phyloP scores from a whole-genome alignment of 1,284 basidiomycete genomes.

The Cutaneotrichosporon spelunceum region DNA sequence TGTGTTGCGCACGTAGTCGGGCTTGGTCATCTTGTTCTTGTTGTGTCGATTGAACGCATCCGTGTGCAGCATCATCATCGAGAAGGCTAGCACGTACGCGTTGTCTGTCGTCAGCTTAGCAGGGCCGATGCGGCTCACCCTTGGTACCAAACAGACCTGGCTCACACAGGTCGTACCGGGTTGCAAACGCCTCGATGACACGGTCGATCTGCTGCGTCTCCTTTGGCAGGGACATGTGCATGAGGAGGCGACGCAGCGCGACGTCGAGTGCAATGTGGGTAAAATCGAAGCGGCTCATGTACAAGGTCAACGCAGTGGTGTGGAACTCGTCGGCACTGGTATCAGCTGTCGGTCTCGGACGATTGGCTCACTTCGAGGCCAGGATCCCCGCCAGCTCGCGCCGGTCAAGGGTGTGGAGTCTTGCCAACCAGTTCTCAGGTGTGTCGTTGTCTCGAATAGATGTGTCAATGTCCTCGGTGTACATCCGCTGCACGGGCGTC shows the following conservation, averaged over 20 bases:
- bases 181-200: constrained; percentile 92
- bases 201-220: constrained; percentile 99
- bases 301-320: constrained; percentile 64
- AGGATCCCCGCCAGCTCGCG: constrained; percentile 72
- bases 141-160: constrained; percentile 71
- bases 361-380: constrained; percentile 67
- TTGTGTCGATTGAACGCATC: constrained; percentile 98
- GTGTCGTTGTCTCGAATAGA: constrained; percentile 6
- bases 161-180: constrained; percentile 80
- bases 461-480: constrained; percentile 5
- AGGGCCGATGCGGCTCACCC: constrained; percentile 56
- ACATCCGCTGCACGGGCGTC: neutral
- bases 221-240: constrained; percentile 84
- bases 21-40: constrained; percentile 94
- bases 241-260: constrained; percentile 81
- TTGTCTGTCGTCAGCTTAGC: constrained; percentile 65
- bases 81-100: constrained; percentile 94
- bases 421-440: constrained; percentile 63
- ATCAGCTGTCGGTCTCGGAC: neutral
- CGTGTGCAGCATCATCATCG: constrained; percentile 97
- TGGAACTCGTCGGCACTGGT: constrained; percentile 70
- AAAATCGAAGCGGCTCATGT: constrained; percentile 79
- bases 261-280: constrained; percentile 77
- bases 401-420: constrained; percentile 65
- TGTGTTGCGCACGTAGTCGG: constrained; percentile 89